These are phyloP conservation scores for Pythium sukuiense DNA, from an alignment of 352 stramenopile genomes.

Conservation along the genomic window DNA sequence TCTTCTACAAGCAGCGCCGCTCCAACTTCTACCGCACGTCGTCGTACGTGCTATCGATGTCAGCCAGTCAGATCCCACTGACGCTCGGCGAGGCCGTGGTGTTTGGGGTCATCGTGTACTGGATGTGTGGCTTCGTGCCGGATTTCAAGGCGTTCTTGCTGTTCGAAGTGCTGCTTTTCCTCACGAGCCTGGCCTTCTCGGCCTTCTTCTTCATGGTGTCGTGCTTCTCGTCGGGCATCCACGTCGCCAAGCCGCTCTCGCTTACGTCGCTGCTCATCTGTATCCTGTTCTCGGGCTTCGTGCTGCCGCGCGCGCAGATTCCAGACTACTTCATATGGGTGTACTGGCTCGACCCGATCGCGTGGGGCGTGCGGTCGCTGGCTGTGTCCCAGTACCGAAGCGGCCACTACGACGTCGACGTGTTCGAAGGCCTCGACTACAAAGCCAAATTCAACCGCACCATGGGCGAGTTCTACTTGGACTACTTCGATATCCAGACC, in stretches of 20 bases:
- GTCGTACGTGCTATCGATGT: conserved; percentile 39
- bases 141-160: conserved; percentile 1
- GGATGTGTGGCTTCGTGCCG: no score
- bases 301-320: background rate
- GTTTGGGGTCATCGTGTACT: no score
- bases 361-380: background rate
- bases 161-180: conserved; percentile 47
- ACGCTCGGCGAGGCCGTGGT: no score
- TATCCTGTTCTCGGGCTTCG: background rate
- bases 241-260: no score
- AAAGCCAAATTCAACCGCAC: background rate
- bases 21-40: conserved; percentile 22
- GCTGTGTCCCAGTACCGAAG: background rate
- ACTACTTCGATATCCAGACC: conserved; percentile 34
- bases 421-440: background rate
- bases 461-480: conserved; percentile 6
- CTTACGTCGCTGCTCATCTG: conserved; percentile 9
- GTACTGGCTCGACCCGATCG: background rate
- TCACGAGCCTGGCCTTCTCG: no score
- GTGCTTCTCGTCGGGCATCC: no score
- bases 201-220: no score
- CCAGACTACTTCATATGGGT: background rate
- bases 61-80: no score
- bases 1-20: no score
- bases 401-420: background rate